These are phyloP conservation scores for Fusarium zealandicum DNA, from an alignment of 2,329 filamentous ascomycete genomes.

Conservation along the genomic window DNA sequence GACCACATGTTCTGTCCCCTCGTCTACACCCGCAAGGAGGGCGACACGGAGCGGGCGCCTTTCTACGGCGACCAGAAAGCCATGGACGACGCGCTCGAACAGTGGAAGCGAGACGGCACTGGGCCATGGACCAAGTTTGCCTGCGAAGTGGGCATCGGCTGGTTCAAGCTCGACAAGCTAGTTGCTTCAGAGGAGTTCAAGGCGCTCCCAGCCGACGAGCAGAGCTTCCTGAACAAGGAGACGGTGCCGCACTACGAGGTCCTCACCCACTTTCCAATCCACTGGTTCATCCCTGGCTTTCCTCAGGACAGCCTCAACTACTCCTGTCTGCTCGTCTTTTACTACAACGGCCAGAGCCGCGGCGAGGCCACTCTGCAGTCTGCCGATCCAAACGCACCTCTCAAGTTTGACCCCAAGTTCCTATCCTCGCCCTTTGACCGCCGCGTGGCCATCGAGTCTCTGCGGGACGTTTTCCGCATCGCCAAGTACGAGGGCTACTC, in stretches of 20 bases:
- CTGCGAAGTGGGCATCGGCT: conserved; percentile 52
- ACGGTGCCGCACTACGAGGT: conserved; percentile 67
- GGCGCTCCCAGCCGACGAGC: conserved; percentile 52
- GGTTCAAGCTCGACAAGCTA: conserved; percentile 53
- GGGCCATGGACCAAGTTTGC: conserved; percentile 51
- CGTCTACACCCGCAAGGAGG: conserved; percentile 50
- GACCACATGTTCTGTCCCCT: conserved; percentile 51
- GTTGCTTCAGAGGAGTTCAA: conserved; percentile 56
- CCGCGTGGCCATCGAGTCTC: conserved; percentile 56
- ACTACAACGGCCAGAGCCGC: conserved; percentile 61
- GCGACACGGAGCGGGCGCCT: conserved; percentile 51
- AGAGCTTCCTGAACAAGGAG: conserved; percentile 53
- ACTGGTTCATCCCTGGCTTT: conserved; percentile 52
- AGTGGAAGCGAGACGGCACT: conserved; percentile 55
- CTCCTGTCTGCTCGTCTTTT: conserved; percentile 53
- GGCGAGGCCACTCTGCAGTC: conserved; percentile 63
- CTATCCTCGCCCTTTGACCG: conserved; percentile 62
- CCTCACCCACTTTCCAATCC: conserved; percentile 54
- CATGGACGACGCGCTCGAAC: conserved; percentile 54
- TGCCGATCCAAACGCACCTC: conserved; percentile 56
- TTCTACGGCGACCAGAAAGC: conserved; percentile 54
- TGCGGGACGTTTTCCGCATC: conserved; percentile 53
- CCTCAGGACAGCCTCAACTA: conserved; percentile 50
- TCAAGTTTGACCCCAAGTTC: conserved; percentile 61
- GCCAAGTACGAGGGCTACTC: conserved; percentile 51